Evolutionary conservation across 495 filamentous ascomycete genomes (phyloP), one percentile per base, ranked within the genome.

Genomic region (Aspergillus cristatus): DNA sequence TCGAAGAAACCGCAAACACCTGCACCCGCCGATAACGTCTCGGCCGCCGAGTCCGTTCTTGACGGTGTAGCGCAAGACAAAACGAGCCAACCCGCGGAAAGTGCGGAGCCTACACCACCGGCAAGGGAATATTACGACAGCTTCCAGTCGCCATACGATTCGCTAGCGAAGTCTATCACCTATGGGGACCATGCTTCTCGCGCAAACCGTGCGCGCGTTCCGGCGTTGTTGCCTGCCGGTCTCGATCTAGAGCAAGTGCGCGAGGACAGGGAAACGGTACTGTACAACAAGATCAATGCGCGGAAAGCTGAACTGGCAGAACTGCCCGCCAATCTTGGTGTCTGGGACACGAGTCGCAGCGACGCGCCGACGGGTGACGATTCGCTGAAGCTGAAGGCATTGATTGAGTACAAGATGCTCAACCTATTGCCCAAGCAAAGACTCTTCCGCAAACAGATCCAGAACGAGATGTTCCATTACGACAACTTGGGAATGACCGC

Each of bases 401-500:
- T 94, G 44, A 94, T 97, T 35, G 91, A 98, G 63, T 82, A 88
- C 55, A 96, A 94, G 67, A 78, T 79, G 54, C 71, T 97, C 11
- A 77, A 75, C 30, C 67, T 94, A 1, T 75, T 94, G 37, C 78
- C 78, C 0, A 94, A 91, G 61, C 91, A 97, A 53, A 78, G 86
- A 32, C 74, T 75, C 8, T 61, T 96, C 50, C 79, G 93, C 41
- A 84, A 93, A 48, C 80, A 81, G 47, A 80, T 97, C 49, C 82
- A 84, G 29, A 77, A 81, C 24, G 81, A 90, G 47, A 90, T 95
- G 79, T 78, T 94, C 54, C 80, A 91, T 46, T 89, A 87, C 38
- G 86, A 94, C 47, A 95, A 94, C 48, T 75, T 97, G 8, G 87
- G 87, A 26, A 93, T 95, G 79, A 94, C 87, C 10, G 84, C 87